These are phyloP conservation scores for Acidiella bohemica DNA, from an alignment of 495 filamentous ascomycete genomes.

Conservation along the genomic window DNA sequence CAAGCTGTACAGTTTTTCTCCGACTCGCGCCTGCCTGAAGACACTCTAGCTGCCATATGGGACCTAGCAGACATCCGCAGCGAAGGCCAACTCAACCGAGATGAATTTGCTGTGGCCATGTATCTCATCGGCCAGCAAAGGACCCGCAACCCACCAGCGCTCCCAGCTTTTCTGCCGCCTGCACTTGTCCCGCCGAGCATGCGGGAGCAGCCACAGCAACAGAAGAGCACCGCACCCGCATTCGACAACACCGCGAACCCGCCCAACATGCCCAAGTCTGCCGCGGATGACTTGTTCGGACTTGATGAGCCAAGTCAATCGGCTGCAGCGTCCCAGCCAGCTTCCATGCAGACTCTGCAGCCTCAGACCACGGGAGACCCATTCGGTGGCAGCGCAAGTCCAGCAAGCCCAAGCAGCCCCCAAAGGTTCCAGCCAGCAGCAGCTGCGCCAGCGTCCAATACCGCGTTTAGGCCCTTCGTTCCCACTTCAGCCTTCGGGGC, in stretches of 20 bases:
- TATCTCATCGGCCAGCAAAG: slow-evolving; percentile 85
- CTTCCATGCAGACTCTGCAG: slow-evolving; percentile 22
- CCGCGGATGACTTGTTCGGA: slow-evolving; percentile 83
- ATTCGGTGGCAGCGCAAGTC: slow-evolving; percentile 39
- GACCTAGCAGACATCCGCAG: slow-evolving; percentile 90
- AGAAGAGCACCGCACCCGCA: slow-evolving; percentile 38
- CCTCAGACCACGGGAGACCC: slow-evolving; percentile 34
- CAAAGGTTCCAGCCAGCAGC: slow-evolving; percentile 21
- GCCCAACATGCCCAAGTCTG: slow-evolving; percentile 48
- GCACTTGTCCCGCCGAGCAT: slow-evolving; percentile 81
- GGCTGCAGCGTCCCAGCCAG: slow-evolving; percentile 45
- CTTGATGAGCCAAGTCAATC: slow-evolving; percentile 51
- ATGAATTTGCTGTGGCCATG: slow-evolving; percentile 97
- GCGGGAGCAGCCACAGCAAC: slow-evolving; percentile 45
- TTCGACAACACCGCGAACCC: slow-evolving; percentile 40
- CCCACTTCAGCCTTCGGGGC: slow-evolving; percentile 86
- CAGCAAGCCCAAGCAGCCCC: slow-evolving; percentile 38
- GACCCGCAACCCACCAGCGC: slow-evolving; percentile 21
- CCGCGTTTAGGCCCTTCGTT: slow-evolving; percentile 73
- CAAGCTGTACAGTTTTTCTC: slow-evolving; percentile 93
- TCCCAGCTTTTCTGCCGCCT: slow-evolving; percentile 63
- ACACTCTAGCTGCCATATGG: slow-evolving; percentile 90
- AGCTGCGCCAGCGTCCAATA: slow-evolving; percentile 31
- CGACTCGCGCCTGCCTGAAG: slow-evolving; percentile 79
- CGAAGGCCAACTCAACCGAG: slow-evolving; percentile 66